phyloP scores from a whole-genome alignment of 2,329 filamentous ascomycete species.

The Pseudocercospora pini-densiflorae region DNA sequence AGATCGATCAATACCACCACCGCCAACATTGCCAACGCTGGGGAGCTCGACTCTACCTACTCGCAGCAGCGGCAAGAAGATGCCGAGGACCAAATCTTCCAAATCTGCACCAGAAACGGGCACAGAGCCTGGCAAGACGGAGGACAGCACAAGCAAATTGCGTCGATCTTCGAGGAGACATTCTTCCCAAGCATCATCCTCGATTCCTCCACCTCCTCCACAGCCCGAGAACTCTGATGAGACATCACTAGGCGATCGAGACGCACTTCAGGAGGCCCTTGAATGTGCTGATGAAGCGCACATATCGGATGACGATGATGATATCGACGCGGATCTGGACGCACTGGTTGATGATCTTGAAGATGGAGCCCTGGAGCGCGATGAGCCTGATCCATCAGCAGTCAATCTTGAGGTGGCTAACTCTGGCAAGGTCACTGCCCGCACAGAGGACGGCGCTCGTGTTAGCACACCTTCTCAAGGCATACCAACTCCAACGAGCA shows the following conservation, averaged over 20 bases:
- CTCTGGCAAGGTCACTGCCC: conserved; percentile 85
- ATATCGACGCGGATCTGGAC: conserved; percentile 67
- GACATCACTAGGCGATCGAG: conserved; percentile 40
- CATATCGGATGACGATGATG: conserved; percentile 73
- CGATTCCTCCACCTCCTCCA: conserved; percentile 20
- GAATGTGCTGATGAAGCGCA: conserved; percentile 95
- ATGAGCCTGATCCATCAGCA: conserved; percentile 80
- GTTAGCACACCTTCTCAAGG: conserved; percentile 78
- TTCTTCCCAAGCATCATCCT: conserved; percentile 33
- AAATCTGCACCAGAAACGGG: conserved; percentile 31
- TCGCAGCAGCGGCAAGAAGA: conserved; percentile 31
- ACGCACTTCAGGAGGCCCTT: conserved; percentile 69
- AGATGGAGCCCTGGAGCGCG: conserved; percentile 77
- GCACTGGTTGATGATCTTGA: conserved; percentile 90
- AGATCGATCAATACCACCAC: conserved; percentile 35
- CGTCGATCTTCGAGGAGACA: conserved; percentile 41
- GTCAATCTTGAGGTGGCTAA: conserved; percentile 90
- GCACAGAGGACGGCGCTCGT: conserved; percentile 87
- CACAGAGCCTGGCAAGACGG: conserved; percentile 26
- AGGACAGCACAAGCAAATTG: conserved; percentile 30
- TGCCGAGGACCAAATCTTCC: conserved; percentile 29
- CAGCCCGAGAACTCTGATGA: conserved; percentile 43
- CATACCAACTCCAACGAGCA: conserved; percentile 40
- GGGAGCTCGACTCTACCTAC: conserved; percentile 35
- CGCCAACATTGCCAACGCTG: conserved; percentile 42